These are phyloP conservation scores for Eutrema yunnanense DNA, from an alignment of 345 rosid species.

Conservation along the genomic window DNA sequence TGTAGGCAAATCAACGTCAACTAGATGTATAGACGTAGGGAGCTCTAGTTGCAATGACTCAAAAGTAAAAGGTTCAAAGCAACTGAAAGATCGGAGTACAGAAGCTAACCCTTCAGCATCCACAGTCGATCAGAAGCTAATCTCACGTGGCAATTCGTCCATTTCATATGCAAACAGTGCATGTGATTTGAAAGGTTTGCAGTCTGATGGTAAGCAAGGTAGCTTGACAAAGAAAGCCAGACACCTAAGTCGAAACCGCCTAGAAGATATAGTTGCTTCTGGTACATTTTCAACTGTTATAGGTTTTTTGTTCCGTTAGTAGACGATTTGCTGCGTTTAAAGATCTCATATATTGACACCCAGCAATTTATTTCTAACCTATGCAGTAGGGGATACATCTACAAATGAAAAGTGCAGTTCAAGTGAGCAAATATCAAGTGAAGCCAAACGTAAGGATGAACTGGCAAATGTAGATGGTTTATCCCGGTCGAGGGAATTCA, in stretches of 20 bases:
- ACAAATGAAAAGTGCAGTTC: slow-evolving; percentile 32
- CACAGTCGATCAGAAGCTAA: slow-evolving; percentile 51
- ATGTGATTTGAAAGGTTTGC: slow-evolving; percentile 51
- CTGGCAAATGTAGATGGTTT: slow-evolving; percentile 42
- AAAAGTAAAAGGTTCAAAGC: slow-evolving; percentile 58
- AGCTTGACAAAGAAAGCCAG: slow-evolving; percentile 47
- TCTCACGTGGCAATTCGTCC: slow-evolving; percentile 46
- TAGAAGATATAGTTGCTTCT: slow-evolving; percentile 46
- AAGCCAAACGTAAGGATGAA: slow-evolving; percentile 53
- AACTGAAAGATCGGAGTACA: slow-evolving; percentile 42
- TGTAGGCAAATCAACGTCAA: slow-evolving; percentile 62
- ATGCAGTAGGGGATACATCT: slow-evolving; percentile 50
- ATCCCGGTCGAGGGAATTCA: slow-evolving; percentile 40
- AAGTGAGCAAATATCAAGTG: slow-evolving; percentile 43
- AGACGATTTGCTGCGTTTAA: background rate
- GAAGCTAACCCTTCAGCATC: slow-evolving; percentile 39
- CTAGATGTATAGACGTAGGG: slow-evolving; percentile 45
- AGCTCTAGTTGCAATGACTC: slow-evolving; percentile 45
- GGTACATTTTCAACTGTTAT: slow-evolving; percentile 38
- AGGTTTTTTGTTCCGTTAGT: background rate
- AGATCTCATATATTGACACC: slow-evolving; percentile 5
- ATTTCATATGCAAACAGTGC: slow-evolving; percentile 36
- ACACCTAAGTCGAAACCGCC: slow-evolving; percentile 40
- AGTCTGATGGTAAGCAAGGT: slow-evolving; percentile 52
- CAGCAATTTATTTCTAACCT: background rate